Evolutionary conservation across 768 basidiomycete genomes (phyloP).

Genomic region (Stropharia rugosoannulata): DNA sequence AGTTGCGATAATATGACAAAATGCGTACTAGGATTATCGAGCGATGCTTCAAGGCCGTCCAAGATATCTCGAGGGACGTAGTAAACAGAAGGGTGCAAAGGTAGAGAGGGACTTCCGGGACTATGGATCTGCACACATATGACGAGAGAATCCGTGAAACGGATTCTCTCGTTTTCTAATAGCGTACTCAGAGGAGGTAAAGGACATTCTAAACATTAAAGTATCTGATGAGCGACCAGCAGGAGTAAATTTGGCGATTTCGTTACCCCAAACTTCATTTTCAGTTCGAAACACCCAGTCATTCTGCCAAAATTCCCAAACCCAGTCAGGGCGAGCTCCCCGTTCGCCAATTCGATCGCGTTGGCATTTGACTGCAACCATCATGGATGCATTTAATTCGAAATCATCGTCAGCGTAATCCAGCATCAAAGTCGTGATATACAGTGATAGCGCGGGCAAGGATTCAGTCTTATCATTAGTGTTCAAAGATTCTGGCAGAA

Average conservation of each 20-base stretch:
- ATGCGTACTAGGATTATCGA: constrained; percentile 68
- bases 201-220: constrained; percentile 47
- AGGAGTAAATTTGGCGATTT: not conserved
- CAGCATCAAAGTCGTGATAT: constrained; percentile 62
- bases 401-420: constrained; percentile 61
- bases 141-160: constrained; percentile 64
- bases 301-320: constrained; percentile 71
- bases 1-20: not conserved
- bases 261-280: constrained; percentile 72
- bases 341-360: constrained; percentile 60
- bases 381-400: constrained; percentile 63
- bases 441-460: constrained; percentile 52
- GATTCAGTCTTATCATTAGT: constrained; percentile 25
- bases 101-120: constrained; percentile 55
- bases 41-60: constrained; percentile 65
- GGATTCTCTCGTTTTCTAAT: constrained; percentile 57
- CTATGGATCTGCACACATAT: constrained; percentile 76
- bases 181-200: constrained; percentile 63
- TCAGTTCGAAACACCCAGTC: constrained; percentile 72
- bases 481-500: constrained; percentile 21
- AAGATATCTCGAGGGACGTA: constrained; percentile 67
- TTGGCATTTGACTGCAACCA: constrained; percentile 69
- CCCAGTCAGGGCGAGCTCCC: constrained; percentile 66
- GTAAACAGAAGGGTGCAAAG: constrained; percentile 63
- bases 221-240: not conserved